These are phyloP conservation scores for Hypholoma sublateritium DNA, from an alignment of 768 basidiomycete species.

Conservation along the genomic window DNA sequence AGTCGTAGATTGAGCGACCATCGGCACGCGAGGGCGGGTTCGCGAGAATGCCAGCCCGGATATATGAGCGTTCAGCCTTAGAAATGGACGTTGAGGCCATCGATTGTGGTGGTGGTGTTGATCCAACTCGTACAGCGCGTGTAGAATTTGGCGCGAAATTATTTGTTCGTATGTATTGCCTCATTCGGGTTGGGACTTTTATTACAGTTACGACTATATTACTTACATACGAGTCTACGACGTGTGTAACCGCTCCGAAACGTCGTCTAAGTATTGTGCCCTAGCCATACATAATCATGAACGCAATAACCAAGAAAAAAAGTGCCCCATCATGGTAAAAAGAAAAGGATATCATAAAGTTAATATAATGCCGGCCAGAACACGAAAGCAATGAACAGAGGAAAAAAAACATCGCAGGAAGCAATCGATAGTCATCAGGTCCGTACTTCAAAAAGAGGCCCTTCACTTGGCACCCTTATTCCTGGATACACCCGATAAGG, in stretches of 20 bases:
- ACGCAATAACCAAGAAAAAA: not conserved
- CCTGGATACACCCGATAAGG: conserved; percentile 15
- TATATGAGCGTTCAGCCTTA: conserved; percentile 80
- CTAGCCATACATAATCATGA: not conserved
- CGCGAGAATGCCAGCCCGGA: conserved; percentile 61
- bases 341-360: conserved; percentile 6
- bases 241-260: not conserved
- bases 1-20: conserved; percentile 68
- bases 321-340: not conserved
- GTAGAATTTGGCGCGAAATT: not conserved
- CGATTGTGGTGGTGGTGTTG: conserved; percentile 11
- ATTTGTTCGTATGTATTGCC: not conserved
- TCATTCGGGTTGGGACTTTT: not conserved
- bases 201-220: no score
- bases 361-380: conserved; percentile 5
- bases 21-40: conserved; percentile 70
- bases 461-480: conserved; percentile 22
- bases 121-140: not conserved
- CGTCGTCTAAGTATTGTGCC: not conserved
- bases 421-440: not conserved
- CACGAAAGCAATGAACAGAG: conserved; percentile 9
- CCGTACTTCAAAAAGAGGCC: not conserved
- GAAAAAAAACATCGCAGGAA: not conserved
- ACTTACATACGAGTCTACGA: not conserved
- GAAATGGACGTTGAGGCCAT: conserved; percentile 49